Evolutionary conservation across 306 rosid species (phyloP).

Genomic region (Echinosophora koreensis): DNA sequence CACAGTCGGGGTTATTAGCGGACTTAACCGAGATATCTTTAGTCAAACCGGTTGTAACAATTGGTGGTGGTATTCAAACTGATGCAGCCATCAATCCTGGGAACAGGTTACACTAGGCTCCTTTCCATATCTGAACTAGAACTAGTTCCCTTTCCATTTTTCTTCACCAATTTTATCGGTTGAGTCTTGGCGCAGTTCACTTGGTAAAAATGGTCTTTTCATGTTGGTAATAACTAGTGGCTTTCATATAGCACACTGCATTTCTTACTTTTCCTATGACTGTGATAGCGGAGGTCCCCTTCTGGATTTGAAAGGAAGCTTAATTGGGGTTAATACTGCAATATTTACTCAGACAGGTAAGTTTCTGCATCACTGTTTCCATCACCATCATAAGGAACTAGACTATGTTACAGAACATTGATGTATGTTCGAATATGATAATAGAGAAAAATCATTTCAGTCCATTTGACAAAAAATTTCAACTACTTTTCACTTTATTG

Average conservation of each 20-base stretch:
- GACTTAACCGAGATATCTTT: slow-evolving; percentile 86
- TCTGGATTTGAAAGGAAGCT: slow-evolving; percentile 86
- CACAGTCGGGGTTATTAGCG: slow-evolving; percentile 94
- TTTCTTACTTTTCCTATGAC: slow-evolving; percentile 49
- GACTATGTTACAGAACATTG: slow-evolving; percentile 13
- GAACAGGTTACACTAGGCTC: slow-evolving; percentile 66
- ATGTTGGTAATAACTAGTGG: slow-evolving; percentile 4
- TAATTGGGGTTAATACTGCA: slow-evolving; percentile 93
- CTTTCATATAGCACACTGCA: background rate
- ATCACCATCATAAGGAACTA: slow-evolving; percentile 19
- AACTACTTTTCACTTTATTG: background rate
- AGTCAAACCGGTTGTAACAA: slow-evolving; percentile 93
- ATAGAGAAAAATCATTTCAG: slow-evolving; percentile 24
- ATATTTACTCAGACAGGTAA: slow-evolving; percentile 92
- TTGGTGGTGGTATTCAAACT: slow-evolving; percentile 96
- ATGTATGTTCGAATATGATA: slow-evolving; percentile 19
- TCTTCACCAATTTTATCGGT: slow-evolving; percentile 4
- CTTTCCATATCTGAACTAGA: slow-evolving; percentile 29
- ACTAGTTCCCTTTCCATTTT: slow-evolving; percentile 30
- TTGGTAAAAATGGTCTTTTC: slow-evolving; percentile 14
- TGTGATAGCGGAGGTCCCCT: slow-evolving; percentile 91
- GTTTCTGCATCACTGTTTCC: slow-evolving; percentile 24
- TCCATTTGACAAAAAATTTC: background rate
- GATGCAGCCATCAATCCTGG: slow-evolving; percentile 99
- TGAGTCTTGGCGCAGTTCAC: slow-evolving; percentile 18